These are phyloP conservation scores for Trypanosoma scelopori DNA, from an alignment of 208 protist species.

Conservation along the genomic window DNA sequence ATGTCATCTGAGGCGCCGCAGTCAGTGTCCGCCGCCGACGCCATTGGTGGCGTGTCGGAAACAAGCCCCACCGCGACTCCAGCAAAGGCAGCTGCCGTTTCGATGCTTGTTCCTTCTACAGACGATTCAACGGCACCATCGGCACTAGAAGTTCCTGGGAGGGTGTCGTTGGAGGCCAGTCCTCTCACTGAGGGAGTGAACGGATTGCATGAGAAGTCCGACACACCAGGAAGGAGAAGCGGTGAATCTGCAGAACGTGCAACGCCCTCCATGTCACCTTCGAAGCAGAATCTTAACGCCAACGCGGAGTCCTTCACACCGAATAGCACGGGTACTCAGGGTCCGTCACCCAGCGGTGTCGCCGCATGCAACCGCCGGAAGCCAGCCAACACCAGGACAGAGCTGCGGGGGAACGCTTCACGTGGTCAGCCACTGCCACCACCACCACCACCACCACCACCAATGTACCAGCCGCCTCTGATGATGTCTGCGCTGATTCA, in stretches of 20 bases:
- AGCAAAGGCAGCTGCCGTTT: too few species aligned
- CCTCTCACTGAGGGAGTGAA: background rate
- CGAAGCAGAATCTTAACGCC: constrained; percentile 48
- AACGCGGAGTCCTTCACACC: constrained; percentile 69
- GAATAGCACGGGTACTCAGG: background rate
- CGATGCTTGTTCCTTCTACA: too few species aligned
- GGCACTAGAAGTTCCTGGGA: background rate
- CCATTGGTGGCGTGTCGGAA: background rate
- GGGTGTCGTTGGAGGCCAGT: too few species aligned
- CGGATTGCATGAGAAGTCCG: background rate
- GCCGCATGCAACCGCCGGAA: background rate
- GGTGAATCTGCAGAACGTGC: background rate
- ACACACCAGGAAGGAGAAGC: background rate
- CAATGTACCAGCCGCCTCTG: constrained; percentile 26
- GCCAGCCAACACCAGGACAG: background rate
- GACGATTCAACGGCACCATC: too few species aligned
- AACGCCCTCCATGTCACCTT: background rate
- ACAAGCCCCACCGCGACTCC: too few species aligned
- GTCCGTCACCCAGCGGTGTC: background rate
- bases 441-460: constrained; percentile 5
- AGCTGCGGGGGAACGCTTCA: background rate
- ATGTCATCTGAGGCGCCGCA: constrained; percentile 13
- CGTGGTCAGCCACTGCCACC: background rate
- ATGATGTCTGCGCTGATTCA: constrained; percentile 22
- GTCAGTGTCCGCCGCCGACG: background rate